A percentile compares a stretch with the other conserved stretches of the same genome.
Evolutionary conservation across 164 flowering plant species (phyloP).

Genomic region (Cinnamomum micranthum): DNA sequence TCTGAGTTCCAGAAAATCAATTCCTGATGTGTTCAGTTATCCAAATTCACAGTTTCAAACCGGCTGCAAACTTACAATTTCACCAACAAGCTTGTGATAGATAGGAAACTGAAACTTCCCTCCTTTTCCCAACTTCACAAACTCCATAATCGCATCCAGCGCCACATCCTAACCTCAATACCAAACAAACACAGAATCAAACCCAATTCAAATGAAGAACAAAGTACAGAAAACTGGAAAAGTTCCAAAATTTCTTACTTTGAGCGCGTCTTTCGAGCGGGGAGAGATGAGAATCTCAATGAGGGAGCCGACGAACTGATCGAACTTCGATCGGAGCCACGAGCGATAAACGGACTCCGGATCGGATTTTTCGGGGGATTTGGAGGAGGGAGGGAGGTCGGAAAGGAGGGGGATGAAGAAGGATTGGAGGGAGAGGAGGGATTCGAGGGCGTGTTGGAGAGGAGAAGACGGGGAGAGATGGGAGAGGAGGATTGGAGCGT

Average conservation of each 20-base stretch:
- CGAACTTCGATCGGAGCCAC: constrained; percentile 80
- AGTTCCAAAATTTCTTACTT: constrained; percentile 27
- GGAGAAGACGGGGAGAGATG: constrained; percentile 48
- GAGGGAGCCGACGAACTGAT: constrained; percentile 51
- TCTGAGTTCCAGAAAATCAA: no score
- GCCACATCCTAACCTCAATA: constrained; percentile 50
- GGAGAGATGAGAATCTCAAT: constrained; percentile 36
- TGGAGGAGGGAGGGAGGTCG: constrained; percentile 44
- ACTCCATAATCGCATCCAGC: constrained; percentile 83
- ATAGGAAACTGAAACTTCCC: constrained; percentile 62
- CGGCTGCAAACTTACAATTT: constrained; percentile 47
- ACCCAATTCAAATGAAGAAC: background rate
- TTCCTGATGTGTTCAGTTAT: no score
- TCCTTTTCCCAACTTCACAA: constrained; percentile 64
- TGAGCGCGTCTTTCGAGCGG: constrained; percentile 43
- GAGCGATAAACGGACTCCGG: constrained; percentile 53
- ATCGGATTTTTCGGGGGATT: constrained; percentile 20
- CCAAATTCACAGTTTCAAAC: no score
- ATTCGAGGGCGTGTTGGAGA: constrained; percentile 55
- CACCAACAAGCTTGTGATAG: constrained; percentile 56
- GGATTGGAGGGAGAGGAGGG: constrained; percentile 75
- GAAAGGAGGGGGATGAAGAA: constrained; percentile 72
- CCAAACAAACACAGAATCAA: background rate
- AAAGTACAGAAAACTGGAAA: background rate
- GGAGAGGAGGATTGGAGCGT: constrained; percentile 64